These are phyloP conservation scores for Epithemia pelagica DNA, from an alignment of 108 stramenopile species.

Conservation along the genomic window DNA sequence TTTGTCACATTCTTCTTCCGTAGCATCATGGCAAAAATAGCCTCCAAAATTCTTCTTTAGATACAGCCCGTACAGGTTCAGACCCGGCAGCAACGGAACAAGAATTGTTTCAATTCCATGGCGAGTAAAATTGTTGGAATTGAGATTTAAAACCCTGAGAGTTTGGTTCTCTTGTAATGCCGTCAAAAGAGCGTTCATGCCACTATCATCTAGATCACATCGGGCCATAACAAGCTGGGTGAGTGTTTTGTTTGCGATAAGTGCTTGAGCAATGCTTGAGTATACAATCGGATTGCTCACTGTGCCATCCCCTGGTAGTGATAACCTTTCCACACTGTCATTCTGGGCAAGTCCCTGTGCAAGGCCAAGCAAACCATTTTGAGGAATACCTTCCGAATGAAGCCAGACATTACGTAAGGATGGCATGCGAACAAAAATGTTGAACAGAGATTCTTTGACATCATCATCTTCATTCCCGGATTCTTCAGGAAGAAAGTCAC, in stretches of 20 bases:
- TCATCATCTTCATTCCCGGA: background rate
- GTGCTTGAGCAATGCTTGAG: background rate
- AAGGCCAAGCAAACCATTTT: background rate
- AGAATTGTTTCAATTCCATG: background rate
- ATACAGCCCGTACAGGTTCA: background rate
- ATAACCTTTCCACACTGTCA: background rate
- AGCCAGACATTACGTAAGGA: background rate
- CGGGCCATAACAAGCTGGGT: background rate
- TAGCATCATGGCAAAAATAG: background rate
- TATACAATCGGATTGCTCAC: background rate
- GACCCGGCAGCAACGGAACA: background rate
- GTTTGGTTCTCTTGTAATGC: background rate
- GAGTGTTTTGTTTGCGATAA: background rate
- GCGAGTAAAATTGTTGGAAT: background rate
- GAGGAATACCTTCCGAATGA: background rate
- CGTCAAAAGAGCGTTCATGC: background rate
- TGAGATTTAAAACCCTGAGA: background rate
- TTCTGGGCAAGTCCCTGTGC: background rate
- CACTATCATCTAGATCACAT: background rate
- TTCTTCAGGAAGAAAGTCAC: background rate
- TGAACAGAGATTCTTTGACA: background rate
- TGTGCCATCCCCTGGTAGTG: background rate
- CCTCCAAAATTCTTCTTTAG: background rate
- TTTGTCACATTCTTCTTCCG: background rate
- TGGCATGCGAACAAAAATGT: background rate